Conservation (phyloP, 768 basidiomycete genomes). For the Solioccasus polychromus region DNA sequence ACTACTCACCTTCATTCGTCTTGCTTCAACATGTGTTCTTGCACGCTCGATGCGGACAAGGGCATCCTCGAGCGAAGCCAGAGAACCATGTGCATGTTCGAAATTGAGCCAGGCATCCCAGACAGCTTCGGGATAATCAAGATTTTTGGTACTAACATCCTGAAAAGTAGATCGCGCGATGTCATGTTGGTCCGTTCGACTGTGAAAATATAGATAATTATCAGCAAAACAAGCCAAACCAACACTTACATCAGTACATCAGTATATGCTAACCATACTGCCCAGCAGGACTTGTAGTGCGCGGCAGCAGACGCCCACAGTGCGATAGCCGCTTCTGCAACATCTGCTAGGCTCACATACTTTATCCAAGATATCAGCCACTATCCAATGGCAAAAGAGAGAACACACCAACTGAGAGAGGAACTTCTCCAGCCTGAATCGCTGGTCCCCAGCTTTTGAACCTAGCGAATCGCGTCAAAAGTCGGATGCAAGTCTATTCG, state of each 20-base stretch:
- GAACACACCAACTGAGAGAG: constrained; percentile 68
- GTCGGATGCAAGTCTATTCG: background rate
- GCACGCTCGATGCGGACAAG: constrained; percentile 66
- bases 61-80: constrained; percentile 61
- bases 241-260: constrained; percentile 66
- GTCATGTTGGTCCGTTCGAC: constrained; percentile 52
- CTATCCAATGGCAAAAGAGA: background rate
- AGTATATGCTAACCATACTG: constrained; percentile 72
- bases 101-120: constrained; percentile 92
- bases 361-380: constrained; percentile 21
- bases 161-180: constrained; percentile 66
- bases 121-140: constrained; percentile 95
- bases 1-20: constrained; percentile 57
- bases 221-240: background rate
- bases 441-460: constrained; percentile 67
- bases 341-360: constrained; percentile 44
- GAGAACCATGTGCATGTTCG: constrained; percentile 77
- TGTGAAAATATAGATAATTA: constrained; percentile 18
- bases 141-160: constrained; percentile 61
- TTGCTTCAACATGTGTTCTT: constrained; percentile 55
- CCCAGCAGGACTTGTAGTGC: constrained; percentile 67
- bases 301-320: constrained; percentile 69
- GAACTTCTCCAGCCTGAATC: constrained; percentile 80
- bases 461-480: constrained; percentile 35
- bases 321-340: constrained; percentile 53